A percentile compares a stretch with the other conserved stretches of the same genome.
Conservation (phyloP, 495 filamentous ascomycete genomes). For the Daldinia concentrica region DNA sequence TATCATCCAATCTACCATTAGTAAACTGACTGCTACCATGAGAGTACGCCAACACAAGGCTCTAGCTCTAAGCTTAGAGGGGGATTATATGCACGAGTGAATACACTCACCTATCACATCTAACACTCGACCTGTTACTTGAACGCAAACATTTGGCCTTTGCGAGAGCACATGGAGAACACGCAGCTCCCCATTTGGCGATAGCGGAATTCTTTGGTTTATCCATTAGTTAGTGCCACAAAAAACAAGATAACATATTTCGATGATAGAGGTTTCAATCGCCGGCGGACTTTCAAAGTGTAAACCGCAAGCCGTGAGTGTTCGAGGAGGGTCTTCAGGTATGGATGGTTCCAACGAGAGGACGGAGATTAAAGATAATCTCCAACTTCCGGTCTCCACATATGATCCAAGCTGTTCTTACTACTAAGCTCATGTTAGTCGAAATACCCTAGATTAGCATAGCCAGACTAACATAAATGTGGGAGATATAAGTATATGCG, state of each 20-base stretch:
- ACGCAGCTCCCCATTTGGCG: conserved; percentile 52
- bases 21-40: background rate
- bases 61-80: background rate
- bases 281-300: conserved; percentile 39
- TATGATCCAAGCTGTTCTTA: background rate
- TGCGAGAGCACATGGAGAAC: conserved; percentile 48
- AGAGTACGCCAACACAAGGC: background rate
- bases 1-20: conserved; percentile 18
- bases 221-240: conserved; percentile 21
- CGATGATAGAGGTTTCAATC: conserved; percentile 13
- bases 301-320: conserved; percentile 20
- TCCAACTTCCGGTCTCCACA: conserved; percentile 15
- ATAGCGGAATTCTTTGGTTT: conserved; percentile 25
- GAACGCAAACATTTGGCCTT: conserved; percentile 48
- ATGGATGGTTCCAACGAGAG: background rate
- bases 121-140: conserved; percentile 17
- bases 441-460: background rate
- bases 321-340: background rate
- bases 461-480: background rate
- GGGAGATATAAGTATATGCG: background rate
- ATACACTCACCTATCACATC: conserved; percentile 45
- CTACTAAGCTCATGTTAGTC: conserved; percentile 10
- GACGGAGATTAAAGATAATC: conserved; percentile 34
- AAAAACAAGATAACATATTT: background rate
- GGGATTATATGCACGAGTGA: background rate